Percentiles rank a stretch among this genome's conserved stretches.
Conservation (phyloP, 441 rosid genomes). For the Populus tomentosa region DNA sequence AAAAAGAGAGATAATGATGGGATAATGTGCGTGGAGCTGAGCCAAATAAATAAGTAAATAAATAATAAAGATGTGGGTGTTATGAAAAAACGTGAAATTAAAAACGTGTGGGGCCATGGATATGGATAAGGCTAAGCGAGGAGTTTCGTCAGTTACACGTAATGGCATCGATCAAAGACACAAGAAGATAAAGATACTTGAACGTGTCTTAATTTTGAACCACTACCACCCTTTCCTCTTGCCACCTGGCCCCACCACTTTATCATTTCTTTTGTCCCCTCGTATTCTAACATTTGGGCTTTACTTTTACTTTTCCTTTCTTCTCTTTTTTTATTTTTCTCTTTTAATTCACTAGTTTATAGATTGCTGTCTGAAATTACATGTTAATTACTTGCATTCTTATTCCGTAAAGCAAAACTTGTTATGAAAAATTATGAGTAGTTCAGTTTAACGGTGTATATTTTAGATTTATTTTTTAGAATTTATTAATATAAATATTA, state of each 20-base stretch:
- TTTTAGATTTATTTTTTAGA: no score
- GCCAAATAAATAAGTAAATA: no score
- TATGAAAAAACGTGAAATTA: background rate
- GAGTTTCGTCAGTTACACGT: background rate
- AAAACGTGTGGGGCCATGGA: background rate
- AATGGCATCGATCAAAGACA: background rate
- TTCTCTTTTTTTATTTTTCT: no score
- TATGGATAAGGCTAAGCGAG: background rate
- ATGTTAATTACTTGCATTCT: no score
- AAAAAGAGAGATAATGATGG: background rate
- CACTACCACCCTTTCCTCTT: background rate
- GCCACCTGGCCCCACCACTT: background rate
- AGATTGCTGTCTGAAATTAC: no score
- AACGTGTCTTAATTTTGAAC: background rate
- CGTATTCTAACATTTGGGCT: background rate
- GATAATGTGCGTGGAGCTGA: no score
- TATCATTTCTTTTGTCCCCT: background rate
- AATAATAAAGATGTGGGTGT: background rate
- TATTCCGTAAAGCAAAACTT: no score
- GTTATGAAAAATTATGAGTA: no score
- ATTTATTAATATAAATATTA: no score
- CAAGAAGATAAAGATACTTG: background rate
- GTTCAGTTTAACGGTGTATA: fast-evolving
- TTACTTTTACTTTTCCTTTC: no score
- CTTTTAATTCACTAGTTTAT: no score